Evolutionary conservation across 768 basidiomycete species (phyloP), one percentile per base, ranked within the genome.

Genomic region (Mycena chlorophos): DNA sequence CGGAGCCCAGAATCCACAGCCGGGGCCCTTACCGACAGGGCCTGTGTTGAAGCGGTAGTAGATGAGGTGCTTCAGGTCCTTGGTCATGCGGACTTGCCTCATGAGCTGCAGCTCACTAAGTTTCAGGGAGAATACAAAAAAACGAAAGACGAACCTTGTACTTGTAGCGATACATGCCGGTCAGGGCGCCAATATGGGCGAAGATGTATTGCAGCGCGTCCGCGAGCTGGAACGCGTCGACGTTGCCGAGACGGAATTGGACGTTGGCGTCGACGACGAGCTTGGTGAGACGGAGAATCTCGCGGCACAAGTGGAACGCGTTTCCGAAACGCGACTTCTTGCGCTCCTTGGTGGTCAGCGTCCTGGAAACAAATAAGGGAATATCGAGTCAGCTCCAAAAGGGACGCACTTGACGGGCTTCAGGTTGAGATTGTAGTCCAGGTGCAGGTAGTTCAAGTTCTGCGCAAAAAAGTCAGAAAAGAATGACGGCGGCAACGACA

Each of bases 271-370:
- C 97, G 63, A 99, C 97, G 51, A 99, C 93, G 29, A 98, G 89
- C 74, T 99, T 99, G 5, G 97, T 98, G 51, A 99, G 82, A 49
- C 97, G 92, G 27, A 99, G 76, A 58, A 99, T 99, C 74, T 99
- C 97, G 71, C 97, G 92, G 67, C 95, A 98, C 59, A 99, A 68
- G 70, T 96, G 94, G 84, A 97, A 98, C 5, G 97, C 97, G 71
- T 99, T 99, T 79, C 97, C 97, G 73, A 99, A 99, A 62, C 97
- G 91, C 29, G 97, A 98, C 78, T 98, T 98, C 76, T 99, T 99
- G 49, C 97, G 90, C 74, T 99, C 97, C 73, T 99, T 99, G 17
- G 97, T 99, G 10, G 97, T 99, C 40, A 99, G 76, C 1, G 97
- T 99, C 80, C 89, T 91, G 69, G 63, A 74, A 31, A 45, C 42